Evolutionary conservation across 129 eudicot genomes (phyloP), one percentile per base, ranked within the genome.

Genomic region (Solidago caesia): DNA sequence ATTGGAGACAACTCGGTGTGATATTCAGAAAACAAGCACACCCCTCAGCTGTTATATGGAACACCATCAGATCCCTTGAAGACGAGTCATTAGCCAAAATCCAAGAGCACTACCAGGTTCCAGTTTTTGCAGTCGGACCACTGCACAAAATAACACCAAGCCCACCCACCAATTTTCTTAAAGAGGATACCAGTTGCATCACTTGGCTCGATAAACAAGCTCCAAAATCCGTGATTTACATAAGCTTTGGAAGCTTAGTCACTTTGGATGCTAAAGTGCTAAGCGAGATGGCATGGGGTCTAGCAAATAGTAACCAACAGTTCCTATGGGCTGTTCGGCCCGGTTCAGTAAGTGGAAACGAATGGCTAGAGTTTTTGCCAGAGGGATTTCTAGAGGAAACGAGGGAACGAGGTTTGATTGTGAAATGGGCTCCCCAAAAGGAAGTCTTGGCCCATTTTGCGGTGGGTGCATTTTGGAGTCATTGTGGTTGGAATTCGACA

Each of bases 371-470:
- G 73, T 74, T 63, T 9, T 69, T 89, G 62, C 89, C 91, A 0
- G 76, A 86, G 9, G 84, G 80, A 39, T 81, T 79, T 26, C 8
- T 57, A 27, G 79, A 75, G 57, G 63, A 65, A 43, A 73, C 77
- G 6, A 76, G 73, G 14, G 85, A 70, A 12, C 78, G 80, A 33
- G 83, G 91, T 7, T 61, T 52, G 5, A 78, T 86, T 26, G 85
- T 84, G n/a, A 75, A 77, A 71, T 86, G 89, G 96, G 84, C 86
- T 7, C 89, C 89, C 2, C 89, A 88, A 39, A 81, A 80, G 67
- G 73, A 80, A 13, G 89, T 80, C 6, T 61, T 88, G 73, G 85
- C 92, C 9, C 89, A 82, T 83, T 63, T 5, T 8, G 80, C 87
- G 6, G 77, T 85, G 60, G 87, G 87, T 43, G 85, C 86, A 2